Percentiles rank a stretch among this genome's conserved stretches.
Conservation (phyloP, 2,329 filamentous ascomycete genomes). For the Verticillium isaacii region DNA sequence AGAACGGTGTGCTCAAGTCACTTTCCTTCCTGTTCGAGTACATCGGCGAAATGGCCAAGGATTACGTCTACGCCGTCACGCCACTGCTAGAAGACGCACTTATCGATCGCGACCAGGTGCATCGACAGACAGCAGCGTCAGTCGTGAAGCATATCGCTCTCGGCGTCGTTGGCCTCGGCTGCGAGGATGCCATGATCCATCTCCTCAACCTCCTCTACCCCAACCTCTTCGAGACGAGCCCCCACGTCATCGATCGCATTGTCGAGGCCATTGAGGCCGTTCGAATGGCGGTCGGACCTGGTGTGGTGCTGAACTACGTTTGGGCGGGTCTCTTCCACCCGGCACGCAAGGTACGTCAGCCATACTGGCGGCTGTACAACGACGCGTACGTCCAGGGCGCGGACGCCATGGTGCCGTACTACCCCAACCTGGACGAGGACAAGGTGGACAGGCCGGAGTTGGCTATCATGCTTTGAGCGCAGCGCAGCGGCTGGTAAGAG, state of each 20-base stretch:
- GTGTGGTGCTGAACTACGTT: conserved; percentile 93
- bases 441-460: conserved; percentile 74
- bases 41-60: conserved; percentile 99
- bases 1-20: conserved; percentile 96
- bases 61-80: conserved; percentile 97
- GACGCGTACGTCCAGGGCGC: conserved; percentile 92
- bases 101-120: conserved; percentile 96
- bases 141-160: conserved; percentile 98
- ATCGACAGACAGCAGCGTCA: conserved; percentile 91
- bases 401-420: conserved; percentile 95
- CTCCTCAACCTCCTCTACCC: conserved; percentile 93
- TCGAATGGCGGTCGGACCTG: conserved; percentile 86
- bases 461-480: conserved; percentile 68
- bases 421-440: conserved; percentile 80
- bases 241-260: conserved; percentile 96
- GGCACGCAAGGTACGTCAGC: conserved; percentile 85
- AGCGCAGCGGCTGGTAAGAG: not conserved
- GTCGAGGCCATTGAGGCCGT: conserved; percentile 97
- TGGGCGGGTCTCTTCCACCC: conserved; percentile 98
- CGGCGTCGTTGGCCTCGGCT: conserved; percentile 94
- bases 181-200: conserved; percentile 98
- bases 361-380: conserved; percentile 97
- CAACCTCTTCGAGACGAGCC: conserved; percentile 95
- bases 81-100: conserved; percentile 93
- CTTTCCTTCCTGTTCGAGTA: conserved; percentile 98